Conservation (phyloP, 179 eudicot genomes). For the Kewa caespitosa region DNA sequence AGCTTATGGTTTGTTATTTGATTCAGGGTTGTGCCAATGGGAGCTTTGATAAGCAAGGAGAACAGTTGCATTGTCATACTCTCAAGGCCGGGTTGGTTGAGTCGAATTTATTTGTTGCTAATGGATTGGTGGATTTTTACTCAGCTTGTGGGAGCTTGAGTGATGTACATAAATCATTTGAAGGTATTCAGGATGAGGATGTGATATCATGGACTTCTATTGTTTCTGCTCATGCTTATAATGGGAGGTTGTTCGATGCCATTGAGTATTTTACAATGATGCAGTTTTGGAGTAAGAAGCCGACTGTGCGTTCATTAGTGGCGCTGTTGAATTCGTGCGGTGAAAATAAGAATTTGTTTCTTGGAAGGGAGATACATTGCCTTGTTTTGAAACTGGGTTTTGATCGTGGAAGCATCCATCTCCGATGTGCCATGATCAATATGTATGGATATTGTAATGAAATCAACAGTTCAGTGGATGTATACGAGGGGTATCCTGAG, state of each 20-base stretch:
- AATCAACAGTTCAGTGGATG: constrained; percentile 40
- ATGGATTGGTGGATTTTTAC: constrained; percentile 69
- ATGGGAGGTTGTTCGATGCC: constrained; percentile 42
- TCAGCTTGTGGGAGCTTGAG: constrained; percentile 56
- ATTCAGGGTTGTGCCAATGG: constrained; percentile 56
- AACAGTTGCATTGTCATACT: constrained; percentile 58
- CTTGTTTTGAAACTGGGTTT: constrained; percentile 51
- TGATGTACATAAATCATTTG: constrained; percentile 50
- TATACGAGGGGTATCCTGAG: constrained; percentile 40
- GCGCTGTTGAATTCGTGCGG: constrained; percentile 61
- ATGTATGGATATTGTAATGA: constrained; percentile 79
- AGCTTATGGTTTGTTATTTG: constrained; percentile 59
- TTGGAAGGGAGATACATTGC: constrained; percentile 63
- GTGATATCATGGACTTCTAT: constrained; percentile 78
- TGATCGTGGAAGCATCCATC: constrained; percentile 40
- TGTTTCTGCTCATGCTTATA: constrained; percentile 49
- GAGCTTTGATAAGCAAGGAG: constrained; percentile 47
- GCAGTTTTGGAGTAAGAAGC: constrained; percentile 55
- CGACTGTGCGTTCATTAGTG: constrained; percentile 57
- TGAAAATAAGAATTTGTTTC: constrained; percentile 28
- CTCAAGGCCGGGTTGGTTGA: constrained; percentile 48
- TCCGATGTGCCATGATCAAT: constrained; percentile 69
- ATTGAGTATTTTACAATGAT: constrained; percentile 42
- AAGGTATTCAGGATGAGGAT: constrained; percentile 48
- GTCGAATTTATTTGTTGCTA: constrained; percentile 53